Conservation (phyloP, 257 asterid species). For the Cinchona pubescens region DNA sequence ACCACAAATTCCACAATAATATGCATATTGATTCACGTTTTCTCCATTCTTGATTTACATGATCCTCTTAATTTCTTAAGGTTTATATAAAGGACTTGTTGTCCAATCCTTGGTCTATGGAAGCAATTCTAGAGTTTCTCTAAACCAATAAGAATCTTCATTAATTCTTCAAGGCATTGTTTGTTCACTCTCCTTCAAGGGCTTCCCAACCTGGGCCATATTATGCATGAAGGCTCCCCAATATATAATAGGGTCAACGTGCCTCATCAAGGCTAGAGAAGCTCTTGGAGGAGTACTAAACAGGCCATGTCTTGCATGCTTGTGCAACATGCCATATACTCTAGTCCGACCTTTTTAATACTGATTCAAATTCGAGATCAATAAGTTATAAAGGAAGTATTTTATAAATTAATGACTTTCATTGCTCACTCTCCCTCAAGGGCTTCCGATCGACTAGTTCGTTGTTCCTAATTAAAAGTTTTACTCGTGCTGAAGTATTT, state of each 20-base stretch:
- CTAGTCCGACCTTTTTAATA: too few relatives aligned
- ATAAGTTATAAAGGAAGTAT: too few relatives aligned
- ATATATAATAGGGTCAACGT: background rate
- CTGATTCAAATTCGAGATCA: too few relatives aligned
- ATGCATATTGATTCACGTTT: background rate
- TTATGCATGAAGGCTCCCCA: background rate
- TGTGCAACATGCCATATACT: background rate
- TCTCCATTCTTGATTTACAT: background rate
- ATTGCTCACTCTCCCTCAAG: conserved; percentile 30
- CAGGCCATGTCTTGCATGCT: conserved; percentile 26
- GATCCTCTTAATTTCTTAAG: conserved; percentile 1
- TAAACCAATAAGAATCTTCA: conserved; percentile 7
- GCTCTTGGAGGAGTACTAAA: conserved; percentile 31
- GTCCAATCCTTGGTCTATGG: conserved; percentile 15
- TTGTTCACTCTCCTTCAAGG: conserved; percentile 41
- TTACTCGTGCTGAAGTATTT: conserved; percentile 6
- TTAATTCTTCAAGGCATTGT: conserved; percentile 29
- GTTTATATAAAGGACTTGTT: conserved; percentile 30
- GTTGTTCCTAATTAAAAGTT: background rate
- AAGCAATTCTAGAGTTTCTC: background rate
- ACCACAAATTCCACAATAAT: too few relatives aligned
- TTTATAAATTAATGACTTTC: conserved; percentile 1
- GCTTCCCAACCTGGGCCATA: conserved; percentile 26
- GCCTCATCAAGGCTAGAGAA: conserved; percentile 15
- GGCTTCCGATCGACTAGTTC: conserved; percentile 9